Conservation (phyloP, 2,329 filamentous ascomycete species). For the Nemania diffusa region DNA sequence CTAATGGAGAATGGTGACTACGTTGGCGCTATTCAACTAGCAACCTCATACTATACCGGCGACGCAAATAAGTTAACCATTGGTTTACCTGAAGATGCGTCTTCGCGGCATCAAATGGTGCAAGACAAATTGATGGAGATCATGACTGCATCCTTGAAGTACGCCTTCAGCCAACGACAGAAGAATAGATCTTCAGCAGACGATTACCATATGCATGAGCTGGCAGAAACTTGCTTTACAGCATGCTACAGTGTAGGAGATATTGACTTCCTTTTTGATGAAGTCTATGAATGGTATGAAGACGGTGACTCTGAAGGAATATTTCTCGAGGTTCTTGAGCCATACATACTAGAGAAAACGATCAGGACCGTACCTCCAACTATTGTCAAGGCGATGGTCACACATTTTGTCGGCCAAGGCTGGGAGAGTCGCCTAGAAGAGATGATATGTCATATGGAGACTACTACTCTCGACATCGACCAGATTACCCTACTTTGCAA, state of each 20-base stretch:
- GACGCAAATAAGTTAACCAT: constrained; percentile 94
- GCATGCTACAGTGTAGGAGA: constrained; percentile 84
- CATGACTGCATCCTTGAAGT: constrained; percentile 89
- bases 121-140: constrained; percentile 91
- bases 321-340: constrained; percentile 89
- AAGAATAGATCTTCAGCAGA: constrained; percentile 58
- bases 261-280: constrained; percentile 86
- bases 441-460: constrained; percentile 92
- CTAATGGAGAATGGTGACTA: constrained; percentile 98
- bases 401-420: constrained; percentile 80
- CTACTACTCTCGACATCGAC: constrained; percentile 90
- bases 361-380: constrained; percentile 81
- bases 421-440: constrained; percentile 86
- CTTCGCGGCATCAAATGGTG: constrained; percentile 81
- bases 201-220: constrained; percentile 74
- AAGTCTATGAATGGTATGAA: constrained; percentile 90
- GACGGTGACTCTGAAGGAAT: constrained; percentile 76
- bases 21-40: constrained; percentile 87
- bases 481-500: constrained; percentile 92
- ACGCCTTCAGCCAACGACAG: constrained; percentile 78
- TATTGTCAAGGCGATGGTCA: constrained; percentile 86
- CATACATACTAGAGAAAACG: constrained; percentile 82
- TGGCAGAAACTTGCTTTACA: constrained; percentile 84
- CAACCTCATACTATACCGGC: constrained; percentile 91
- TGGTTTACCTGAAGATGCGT: constrained; percentile 86